Percentiles rank a stretch among this genome's conserved stretches.
Evolutionary conservation across 2,329 filamentous ascomycete genomes (phyloP).

Genomic region (Remersonia thermophila): DNA sequence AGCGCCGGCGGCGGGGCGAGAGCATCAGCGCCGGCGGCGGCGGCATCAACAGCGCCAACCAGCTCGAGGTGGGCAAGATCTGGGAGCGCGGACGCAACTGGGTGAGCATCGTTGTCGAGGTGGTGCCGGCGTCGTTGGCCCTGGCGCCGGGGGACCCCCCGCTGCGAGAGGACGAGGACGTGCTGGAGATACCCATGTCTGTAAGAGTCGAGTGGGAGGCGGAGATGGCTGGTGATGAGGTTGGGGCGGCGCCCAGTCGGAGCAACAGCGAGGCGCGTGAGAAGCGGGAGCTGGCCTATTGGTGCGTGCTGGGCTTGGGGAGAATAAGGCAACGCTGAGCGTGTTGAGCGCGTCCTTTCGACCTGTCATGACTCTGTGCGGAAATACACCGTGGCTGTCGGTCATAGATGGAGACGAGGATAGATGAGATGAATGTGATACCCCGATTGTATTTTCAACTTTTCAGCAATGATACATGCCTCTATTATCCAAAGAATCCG

Average conservation of each 20-base stretch:
- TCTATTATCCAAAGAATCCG: not conserved
- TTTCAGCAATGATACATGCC: not conserved
- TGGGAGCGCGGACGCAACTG: slow-evolving; percentile 91
- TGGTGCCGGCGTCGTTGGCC: slow-evolving; percentile 53
- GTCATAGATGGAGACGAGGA: too few species aligned
- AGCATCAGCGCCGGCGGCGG: slow-evolving; percentile 28
- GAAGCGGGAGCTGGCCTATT: slow-evolving; percentile 84
- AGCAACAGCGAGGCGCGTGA: slow-evolving; percentile 47
- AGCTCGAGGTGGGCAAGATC: slow-evolving; percentile 83
- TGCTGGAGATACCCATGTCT: slow-evolving; percentile 85
- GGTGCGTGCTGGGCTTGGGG: slow-evolving; percentile 84
- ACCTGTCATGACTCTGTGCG: too few species aligned
- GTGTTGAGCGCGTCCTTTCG: too few species aligned
- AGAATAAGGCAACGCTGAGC: slow-evolving; percentile 46
- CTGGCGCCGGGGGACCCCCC: slow-evolving; percentile 29
- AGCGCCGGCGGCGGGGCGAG: slow-evolving; percentile 22
- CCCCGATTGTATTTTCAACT: too few species aligned
- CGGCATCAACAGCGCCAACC: slow-evolving; percentile 22
- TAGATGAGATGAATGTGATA: not conserved
- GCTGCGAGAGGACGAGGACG: slow-evolving; percentile 46
- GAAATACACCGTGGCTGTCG: too few species aligned
- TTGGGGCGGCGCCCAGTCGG: slow-evolving; percentile 39
- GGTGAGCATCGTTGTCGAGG: slow-evolving; percentile 87
- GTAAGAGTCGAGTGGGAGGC: slow-evolving; percentile 84
- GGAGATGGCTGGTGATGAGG: slow-evolving; percentile 50